Percentiles rank a stretch among this genome's conserved stretches.
Conservation (phyloP, 768 basidiomycete species). For the Gyrodon lividus region DNA sequence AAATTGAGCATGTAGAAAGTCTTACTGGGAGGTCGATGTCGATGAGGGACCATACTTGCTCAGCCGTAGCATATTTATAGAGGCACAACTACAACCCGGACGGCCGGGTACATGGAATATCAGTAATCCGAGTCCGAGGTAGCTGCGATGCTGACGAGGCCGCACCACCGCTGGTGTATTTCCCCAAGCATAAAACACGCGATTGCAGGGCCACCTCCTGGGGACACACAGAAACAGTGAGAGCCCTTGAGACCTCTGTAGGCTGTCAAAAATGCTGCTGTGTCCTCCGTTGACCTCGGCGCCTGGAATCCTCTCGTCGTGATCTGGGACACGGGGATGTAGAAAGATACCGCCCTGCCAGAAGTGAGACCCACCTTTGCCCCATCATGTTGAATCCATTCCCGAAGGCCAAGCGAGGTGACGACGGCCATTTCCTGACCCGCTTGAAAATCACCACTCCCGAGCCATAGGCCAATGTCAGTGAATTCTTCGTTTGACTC, state of each 20-base stretch:
- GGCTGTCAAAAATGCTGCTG: slow-evolving; percentile 5
- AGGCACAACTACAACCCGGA: background rate
- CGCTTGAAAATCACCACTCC: slow-evolving; percentile 35
- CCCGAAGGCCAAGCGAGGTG: slow-evolving; percentile 31
- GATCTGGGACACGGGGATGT: slow-evolving; percentile 16
- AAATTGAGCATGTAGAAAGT: no score
- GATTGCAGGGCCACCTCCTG: slow-evolving; percentile 22
- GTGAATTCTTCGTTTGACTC: slow-evolving; percentile 48
- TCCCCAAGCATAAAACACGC: slow-evolving; percentile 41
- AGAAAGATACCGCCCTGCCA: slow-evolving; percentile 7
- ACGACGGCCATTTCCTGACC: slow-evolving; percentile 34
- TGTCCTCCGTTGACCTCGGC: slow-evolving; percentile 2
- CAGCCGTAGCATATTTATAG: no score
- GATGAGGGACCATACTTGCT: no score
- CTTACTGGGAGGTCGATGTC: no score
- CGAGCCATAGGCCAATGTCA: slow-evolving; percentile 54
- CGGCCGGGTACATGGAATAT: background rate
- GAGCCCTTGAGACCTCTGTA: slow-evolving; percentile 10
- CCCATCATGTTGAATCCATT: slow-evolving; percentile 18
- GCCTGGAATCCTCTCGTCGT: slow-evolving; percentile 13
- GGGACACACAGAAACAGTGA: slow-evolving; percentile 13
- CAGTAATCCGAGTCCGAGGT: slow-evolving; percentile 3
- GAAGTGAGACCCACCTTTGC: slow-evolving; percentile 5
- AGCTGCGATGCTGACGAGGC: slow-evolving; percentile 20
- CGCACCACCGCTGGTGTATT: slow-evolving; percentile 21